Conservation (phyloP, 2,329 filamentous ascomycete genomes). For the Plectosphaerella plurivora region DNA sequence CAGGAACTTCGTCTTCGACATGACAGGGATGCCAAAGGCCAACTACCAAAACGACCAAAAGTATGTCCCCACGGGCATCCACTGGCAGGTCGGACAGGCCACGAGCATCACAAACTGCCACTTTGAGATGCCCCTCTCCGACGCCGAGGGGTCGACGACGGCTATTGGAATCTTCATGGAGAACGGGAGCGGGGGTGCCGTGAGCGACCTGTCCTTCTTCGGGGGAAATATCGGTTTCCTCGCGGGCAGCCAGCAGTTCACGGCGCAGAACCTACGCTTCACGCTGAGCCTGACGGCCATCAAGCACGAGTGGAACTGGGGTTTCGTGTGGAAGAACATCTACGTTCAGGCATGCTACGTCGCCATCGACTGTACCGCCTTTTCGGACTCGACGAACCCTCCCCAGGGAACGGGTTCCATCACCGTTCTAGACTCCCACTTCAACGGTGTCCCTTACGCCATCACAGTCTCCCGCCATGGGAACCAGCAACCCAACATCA, state of each 20-base stretch:
- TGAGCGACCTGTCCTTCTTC: constrained; percentile 56
- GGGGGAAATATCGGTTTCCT: constrained; percentile 52
- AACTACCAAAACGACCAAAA: constrained; percentile 15
- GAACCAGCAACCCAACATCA: constrained; percentile 9
- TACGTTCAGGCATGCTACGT: neutral
- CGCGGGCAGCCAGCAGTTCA: constrained; percentile 65
- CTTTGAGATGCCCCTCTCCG: constrained; percentile 42
- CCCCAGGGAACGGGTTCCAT: neutral
- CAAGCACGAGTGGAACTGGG: constrained; percentile 70
- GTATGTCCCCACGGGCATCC: constrained; percentile 43
- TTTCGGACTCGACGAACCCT: neutral
- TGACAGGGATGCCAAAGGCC: constrained; percentile 43
- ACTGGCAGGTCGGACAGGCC: constrained; percentile 62
- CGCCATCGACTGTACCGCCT: neutral
- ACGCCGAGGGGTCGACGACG: constrained; percentile 29
- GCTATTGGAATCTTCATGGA: constrained; percentile 29
- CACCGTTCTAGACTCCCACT: constrained; percentile 19
- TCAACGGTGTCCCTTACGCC: constrained; percentile 14
- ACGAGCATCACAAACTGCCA: constrained; percentile 45
- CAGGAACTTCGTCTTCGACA: constrained; percentile 58
- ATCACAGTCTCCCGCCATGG: constrained; percentile 5
- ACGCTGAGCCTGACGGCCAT: constrained; percentile 59
- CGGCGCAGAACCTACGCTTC: constrained; percentile 58
- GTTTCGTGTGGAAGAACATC: constrained; percentile 45
- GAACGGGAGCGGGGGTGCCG: constrained; percentile 32